Evolutionary conservation across 1,139 yeast species (phyloP), one percentile per base, ranked within the genome.

Genomic region (Candida sp.): DNA sequence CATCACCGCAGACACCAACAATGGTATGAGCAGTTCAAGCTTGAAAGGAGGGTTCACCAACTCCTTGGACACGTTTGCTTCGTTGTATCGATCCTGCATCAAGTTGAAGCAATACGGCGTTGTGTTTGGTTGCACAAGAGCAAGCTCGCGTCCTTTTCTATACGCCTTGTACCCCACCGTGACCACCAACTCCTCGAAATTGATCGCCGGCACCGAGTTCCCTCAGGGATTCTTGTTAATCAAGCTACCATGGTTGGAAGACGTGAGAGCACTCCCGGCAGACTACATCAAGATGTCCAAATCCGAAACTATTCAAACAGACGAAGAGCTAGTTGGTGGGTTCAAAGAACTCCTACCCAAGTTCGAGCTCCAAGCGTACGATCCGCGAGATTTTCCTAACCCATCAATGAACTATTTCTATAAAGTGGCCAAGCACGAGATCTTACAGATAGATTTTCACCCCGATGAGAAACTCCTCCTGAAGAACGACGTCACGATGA

Each of bases 341-440:
- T 68, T 67, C 31, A 57, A 57, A 26, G 23, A 58, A 48, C 23
- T 63, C 49, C 49, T 54, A 49, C 47, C 63, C 44, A 49, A 57
- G 57, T 55, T 57, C 48, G 46, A 59, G 45, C 44, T 61, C 33
- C 51, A 57, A 25, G 63, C 67, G 12, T 90, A 86, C 60, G 66
- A 70, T n/a, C 92, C 96, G 0, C 63, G 67, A 6, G 79, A 83
- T 5, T 86, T 74, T 59, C 80, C 79, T 9, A 91, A 89, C 63
- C 96, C 97, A 0, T 70, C 80, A 2, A 67, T 92, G 42, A 85
- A 84, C 52, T 86, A 84, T 73, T 88, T 86, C 60, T 87, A 84
- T 65, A 79, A 81, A 53, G 72, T 85, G 0, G 67, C 91, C 27
- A 86, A 86, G 60, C 88, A 89, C 51, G 83, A 84, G 54, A 77